Evolutionary conservation across 1,284 basidiomycete species (phyloP), one percentile per base, ranked within the genome.

Genomic region (Limonomyces culmigenus): DNA sequence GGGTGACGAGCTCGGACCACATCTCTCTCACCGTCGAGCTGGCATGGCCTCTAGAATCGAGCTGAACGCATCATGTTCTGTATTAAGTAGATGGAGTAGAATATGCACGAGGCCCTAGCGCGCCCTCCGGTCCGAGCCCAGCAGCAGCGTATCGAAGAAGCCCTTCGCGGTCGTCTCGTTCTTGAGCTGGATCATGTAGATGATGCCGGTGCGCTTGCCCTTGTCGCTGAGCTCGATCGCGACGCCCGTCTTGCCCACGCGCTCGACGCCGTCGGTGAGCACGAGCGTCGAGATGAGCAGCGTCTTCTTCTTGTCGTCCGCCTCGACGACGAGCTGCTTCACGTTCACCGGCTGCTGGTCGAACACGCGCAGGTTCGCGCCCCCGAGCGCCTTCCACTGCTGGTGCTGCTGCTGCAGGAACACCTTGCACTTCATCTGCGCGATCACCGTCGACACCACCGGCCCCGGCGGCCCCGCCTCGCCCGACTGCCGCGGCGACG

Each of bases 391-490:
- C 62, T 96, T 98, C 95, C 95, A 99, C 54, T 96, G 88, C 17
- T 80, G 79, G 52, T 97, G 92, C 29, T 85, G 76, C 50, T 95
- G 89, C 54, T 98, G 84, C 38, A 95, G 62, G 62, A 97, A 98
- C 21, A 97, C 78, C 57, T 98, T 97, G 71, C 93, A 97, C 54
- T 93, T 92, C 86, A 95, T 96, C 50, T 88, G 76, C n/a, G 86
- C 88, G 3, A 81, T 73, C 35, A 97, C 63, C 10, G 70, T 62
- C 5, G 81, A 74, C 15, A 71, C 76, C 19, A 78, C 67, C 1
- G 86, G 85, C 1, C 78, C 85, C 13, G 64, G 54, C 2, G 67
- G 57, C 20, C 54, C 56, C 12, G 56, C 54, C 48, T 79, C 72
- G n/a, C n/a, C n/a, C n/a, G n/a, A n/a, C 42, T 73, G 65, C 2